Evolutionary conservation across 2,329 filamentous ascomycete species (phyloP).

Genomic region (Xylariaceae sp.): DNA sequence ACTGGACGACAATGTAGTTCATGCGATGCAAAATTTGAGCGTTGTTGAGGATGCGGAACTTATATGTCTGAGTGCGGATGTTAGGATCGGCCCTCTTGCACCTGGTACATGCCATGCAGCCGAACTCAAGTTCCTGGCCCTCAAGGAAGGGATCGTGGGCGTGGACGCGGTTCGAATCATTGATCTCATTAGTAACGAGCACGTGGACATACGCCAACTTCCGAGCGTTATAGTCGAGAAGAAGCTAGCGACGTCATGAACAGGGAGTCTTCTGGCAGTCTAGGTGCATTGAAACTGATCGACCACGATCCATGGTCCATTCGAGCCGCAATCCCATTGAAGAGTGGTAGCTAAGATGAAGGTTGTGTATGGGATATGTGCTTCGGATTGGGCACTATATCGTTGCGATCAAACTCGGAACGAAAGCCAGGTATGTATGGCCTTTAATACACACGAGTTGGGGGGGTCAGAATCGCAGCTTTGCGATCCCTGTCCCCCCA

Average conservation of each 20-base stretch:
- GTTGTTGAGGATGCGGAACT: constrained; percentile 60
- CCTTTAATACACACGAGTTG: background rate
- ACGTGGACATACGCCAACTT: constrained; percentile 69
- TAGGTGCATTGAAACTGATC: background rate
- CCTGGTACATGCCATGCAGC: constrained; percentile 69
- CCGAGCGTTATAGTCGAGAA: constrained; percentile 58
- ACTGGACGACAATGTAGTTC: constrained; percentile 65
- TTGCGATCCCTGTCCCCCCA: background rate
- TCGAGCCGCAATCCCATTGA: background rate
- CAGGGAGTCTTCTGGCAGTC: background rate
- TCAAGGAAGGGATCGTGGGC: constrained; percentile 61
- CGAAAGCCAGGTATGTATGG: background rate
- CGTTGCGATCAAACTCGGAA: background rate
- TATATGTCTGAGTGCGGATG: constrained; percentile 70
- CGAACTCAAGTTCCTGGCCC: constrained; percentile 65
- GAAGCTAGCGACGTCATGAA: constrained; percentile 10
- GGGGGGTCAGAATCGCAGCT: background rate
- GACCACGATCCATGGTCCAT: background rate
- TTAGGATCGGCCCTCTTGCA: constrained; percentile 65
- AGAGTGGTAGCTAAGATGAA: too few relatives aligned
- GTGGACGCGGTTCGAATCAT: constrained; percentile 68
- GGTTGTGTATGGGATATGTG: too few relatives aligned
- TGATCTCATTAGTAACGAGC: constrained; percentile 68
- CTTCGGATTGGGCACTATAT: background rate
- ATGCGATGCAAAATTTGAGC: constrained; percentile 64